phyloP scores from a whole-genome alignment of 1,284 basidiomycete genomes.

The Irpex lacteus region DNA sequence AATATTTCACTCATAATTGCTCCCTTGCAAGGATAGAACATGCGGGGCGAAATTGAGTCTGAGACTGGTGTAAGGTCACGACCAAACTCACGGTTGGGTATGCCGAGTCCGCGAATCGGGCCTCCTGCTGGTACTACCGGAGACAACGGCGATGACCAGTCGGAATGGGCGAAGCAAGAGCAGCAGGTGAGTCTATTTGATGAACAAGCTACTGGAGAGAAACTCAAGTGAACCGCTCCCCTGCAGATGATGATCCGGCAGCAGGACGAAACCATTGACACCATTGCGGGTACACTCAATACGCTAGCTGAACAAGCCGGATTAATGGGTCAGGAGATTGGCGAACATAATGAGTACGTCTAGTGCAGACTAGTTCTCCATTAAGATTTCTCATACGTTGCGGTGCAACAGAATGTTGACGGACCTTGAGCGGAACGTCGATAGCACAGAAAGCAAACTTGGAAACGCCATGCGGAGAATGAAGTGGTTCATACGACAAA shows the following conservation, averaged over 20 bases:
- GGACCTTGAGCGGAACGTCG: slow-evolving; percentile 76
- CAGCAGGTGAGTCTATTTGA: slow-evolving; percentile 57
- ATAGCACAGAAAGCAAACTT: slow-evolving; percentile 70
- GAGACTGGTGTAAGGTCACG: slow-evolving; percentile 20
- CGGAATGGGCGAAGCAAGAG: slow-evolving; percentile 79
- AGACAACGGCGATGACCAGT: slow-evolving; percentile 58
- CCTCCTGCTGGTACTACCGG: slow-evolving; percentile 9
- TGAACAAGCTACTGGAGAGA: not conserved
- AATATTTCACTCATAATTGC: slow-evolving; percentile 20
- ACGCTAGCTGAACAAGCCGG: slow-evolving; percentile 86
- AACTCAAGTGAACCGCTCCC: not conserved
- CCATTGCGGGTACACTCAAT: slow-evolving; percentile 79
- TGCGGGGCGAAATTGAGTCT: slow-evolving; percentile 57
- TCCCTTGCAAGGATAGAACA: slow-evolving; percentile 54
- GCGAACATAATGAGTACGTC: slow-evolving; percentile 82
- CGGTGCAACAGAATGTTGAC: slow-evolving; percentile 65
- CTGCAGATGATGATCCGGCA: slow-evolving; percentile 76
- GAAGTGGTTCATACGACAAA: slow-evolving; percentile 78
- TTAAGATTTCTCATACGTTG: not conserved
- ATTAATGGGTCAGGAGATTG: slow-evolving; percentile 86
- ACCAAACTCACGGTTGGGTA: slow-evolving; percentile 21
- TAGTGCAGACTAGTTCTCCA: not conserved
- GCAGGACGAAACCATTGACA: slow-evolving; percentile 84
- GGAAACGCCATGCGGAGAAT: slow-evolving; percentile 68
- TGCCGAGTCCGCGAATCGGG: slow-evolving; percentile 8